Evolutionary conservation across 1,284 basidiomycete genomes (phyloP).

Genomic region (Boletellus deceptivus): DNA sequence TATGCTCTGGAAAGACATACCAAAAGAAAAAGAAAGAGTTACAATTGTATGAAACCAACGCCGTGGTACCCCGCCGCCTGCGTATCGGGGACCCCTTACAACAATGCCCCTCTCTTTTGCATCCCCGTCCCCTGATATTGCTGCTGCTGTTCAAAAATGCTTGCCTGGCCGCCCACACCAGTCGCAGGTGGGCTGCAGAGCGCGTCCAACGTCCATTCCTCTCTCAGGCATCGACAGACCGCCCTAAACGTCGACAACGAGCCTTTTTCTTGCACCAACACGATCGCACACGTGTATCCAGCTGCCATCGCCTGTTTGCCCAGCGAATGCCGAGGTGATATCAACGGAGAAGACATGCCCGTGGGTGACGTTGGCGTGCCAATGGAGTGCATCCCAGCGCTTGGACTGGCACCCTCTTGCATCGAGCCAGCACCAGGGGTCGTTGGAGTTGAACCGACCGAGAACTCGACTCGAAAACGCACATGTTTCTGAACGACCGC

Average conservation of each 20-base stretch:
- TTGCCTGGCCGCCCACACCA: constrained; percentile 4
- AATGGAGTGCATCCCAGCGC: background rate
- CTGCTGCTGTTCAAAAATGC: constrained; percentile 26
- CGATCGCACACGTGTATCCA: constrained; percentile 45
- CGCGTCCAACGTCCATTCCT: constrained; percentile 56
- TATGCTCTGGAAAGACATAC: too few relatives aligned
- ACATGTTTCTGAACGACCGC: constrained; percentile 53
- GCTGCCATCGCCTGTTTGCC: constrained; percentile 15
- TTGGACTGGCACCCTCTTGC: too few relatives aligned
- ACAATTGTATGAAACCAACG: too few relatives aligned
- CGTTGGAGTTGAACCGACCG: constrained; percentile 37
- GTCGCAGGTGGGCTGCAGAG: constrained; percentile 19
- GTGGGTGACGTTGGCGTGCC: constrained; percentile 11
- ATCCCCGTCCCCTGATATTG: constrained; percentile 1
- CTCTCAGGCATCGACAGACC: constrained; percentile 68
- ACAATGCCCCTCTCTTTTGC: constrained; percentile 14
- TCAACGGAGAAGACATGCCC: constrained; percentile 15
- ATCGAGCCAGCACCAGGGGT: background rate
- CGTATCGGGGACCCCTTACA: constrained; percentile 4
- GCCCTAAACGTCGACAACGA: constrained; percentile 78
- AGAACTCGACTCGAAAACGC: constrained; percentile 63
- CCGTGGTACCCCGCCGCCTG: too few relatives aligned
- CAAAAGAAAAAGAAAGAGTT: too few relatives aligned
- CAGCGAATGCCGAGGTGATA: constrained; percentile 32
- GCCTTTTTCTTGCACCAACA: constrained; percentile 86